phyloP scores from a whole-genome alignment of 2,329 filamentous ascomycete genomes.

The Aspergillus aculeatus region DNA sequence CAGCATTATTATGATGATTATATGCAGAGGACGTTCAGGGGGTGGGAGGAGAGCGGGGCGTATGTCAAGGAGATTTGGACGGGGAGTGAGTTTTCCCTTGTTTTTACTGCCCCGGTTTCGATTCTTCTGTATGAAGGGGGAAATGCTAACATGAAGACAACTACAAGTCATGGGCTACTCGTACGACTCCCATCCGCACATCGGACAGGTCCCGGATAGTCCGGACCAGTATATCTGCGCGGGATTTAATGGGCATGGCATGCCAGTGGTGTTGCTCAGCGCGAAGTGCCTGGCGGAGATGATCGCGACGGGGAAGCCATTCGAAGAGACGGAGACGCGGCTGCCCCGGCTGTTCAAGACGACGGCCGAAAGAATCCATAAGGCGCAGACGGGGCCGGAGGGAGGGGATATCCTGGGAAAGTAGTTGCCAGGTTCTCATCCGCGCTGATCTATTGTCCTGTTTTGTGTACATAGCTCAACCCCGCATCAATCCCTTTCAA shows the following conservation, averaged over 20 bases:
- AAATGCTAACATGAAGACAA: neutral
- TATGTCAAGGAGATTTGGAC: conserved; percentile 38
- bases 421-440: neutral
- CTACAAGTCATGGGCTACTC: conserved; percentile 54
- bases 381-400: conserved; percentile 17
- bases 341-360: conserved; percentile 38
- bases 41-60: conserved; percentile 39
- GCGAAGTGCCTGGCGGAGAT: conserved; percentile 60
- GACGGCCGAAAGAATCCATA: conserved; percentile 19
- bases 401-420: conserved; percentile 18
- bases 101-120: conserved; percentile 20
- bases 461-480: too few relatives aligned
- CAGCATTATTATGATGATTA: conserved; percentile 41
- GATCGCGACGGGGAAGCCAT: conserved; percentile 40
- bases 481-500: too few relatives aligned
- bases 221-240: conserved; percentile 57
- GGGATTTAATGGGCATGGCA: conserved; percentile 67
- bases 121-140: neutral
- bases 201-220: conserved; percentile 51
- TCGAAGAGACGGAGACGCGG: conserved; percentile 25
- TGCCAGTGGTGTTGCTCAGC: conserved; percentile 63
- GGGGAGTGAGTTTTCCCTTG: conserved; percentile 26
- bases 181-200: conserved; percentile 52
- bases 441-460: too few relatives aligned
- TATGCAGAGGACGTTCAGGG: conserved; percentile 39